Evolutionary conservation across 768 basidiomycete species (phyloP).

Genomic region (Suillus plorans): DNA sequence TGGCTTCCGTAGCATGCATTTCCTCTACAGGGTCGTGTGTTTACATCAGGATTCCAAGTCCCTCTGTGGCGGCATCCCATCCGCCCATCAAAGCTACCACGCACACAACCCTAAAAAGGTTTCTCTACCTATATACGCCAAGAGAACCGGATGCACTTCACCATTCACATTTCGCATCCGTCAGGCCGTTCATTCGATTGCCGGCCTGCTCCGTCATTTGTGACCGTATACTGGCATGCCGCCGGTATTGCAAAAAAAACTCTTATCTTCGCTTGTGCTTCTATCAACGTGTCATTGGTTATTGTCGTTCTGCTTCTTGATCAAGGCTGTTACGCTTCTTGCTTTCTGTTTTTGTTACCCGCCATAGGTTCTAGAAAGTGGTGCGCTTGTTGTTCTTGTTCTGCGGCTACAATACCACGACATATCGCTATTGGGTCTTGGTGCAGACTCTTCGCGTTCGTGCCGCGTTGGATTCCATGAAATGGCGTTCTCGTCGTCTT

Average conservation of each 20-base stretch:
- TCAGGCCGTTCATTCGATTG: not conserved
- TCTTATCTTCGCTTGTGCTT: not conserved
- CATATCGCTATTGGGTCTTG: not conserved
- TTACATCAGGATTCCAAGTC: not conserved
- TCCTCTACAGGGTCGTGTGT: not conserved
- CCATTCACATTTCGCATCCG: not conserved
- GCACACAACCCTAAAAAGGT: not conserved
- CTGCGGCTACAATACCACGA: not conserved
- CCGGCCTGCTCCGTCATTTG: not conserved
- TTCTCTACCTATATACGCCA: not conserved
- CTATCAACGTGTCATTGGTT: not conserved
- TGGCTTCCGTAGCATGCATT: not conserved
- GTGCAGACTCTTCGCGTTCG: not conserved
- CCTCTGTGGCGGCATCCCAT: not conserved
- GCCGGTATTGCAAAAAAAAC: not conserved
- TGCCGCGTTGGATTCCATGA: not conserved
- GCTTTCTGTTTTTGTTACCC: not conserved
- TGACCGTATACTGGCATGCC: not conserved
- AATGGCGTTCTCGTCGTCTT: not conserved
- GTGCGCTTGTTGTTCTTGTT: not conserved
- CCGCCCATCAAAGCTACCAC: not conserved
- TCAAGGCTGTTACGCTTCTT: not conserved
- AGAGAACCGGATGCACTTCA: not conserved
- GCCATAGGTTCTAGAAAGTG: not conserved
- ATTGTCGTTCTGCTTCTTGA: not conserved